A percentile compares a stretch with the other conserved stretches of the same genome.
Conservation (phyloP, 306 rosid species). For the Fragaria vesca region DNA sequence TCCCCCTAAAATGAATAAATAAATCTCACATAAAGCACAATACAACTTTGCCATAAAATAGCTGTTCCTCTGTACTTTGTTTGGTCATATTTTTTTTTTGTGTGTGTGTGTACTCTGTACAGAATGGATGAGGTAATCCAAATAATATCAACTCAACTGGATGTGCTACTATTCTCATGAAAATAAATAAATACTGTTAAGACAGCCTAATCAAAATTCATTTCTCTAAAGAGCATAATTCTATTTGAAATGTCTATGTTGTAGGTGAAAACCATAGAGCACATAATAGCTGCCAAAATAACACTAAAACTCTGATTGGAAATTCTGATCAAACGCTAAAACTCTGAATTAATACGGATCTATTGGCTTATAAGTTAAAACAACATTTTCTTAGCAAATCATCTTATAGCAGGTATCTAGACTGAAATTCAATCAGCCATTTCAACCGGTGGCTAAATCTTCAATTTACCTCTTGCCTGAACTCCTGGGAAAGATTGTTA, state of each 20-base stretch:
- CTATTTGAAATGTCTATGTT: not conserved
- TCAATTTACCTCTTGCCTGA: slow-evolving; percentile 60
- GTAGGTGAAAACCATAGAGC: not conserved
- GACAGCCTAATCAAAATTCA: not conserved
- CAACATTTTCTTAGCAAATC: not conserved
- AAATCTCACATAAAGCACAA: not conserved
- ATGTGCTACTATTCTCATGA: not conserved
- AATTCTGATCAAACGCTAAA: not conserved
- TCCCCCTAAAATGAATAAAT: not conserved
- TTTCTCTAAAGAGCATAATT: not conserved
- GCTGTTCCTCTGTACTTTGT: not conserved
- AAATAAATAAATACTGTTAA: not conserved
- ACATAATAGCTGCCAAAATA: not conserved
- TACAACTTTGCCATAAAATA: not conserved
- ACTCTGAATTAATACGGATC: not conserved
- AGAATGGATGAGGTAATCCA: not conserved
- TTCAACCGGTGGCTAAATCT: slow-evolving; percentile 1
- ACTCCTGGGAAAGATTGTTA: slow-evolving; percentile 51
- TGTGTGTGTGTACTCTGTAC: not conserved
- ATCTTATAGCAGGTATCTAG: not conserved
- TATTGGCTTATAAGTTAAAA: not conserved
- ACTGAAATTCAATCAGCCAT: not conserved
- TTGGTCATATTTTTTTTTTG: not conserved
- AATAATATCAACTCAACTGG: not conserved
- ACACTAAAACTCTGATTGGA: not conserved